A percentile compares a stretch with the other conserved stretches of the same genome.
These are phyloP conservation scores for Auriscalpium orientale DNA, from an alignment of 768 basidiomycete genomes.

Conservation along the genomic window DNA sequence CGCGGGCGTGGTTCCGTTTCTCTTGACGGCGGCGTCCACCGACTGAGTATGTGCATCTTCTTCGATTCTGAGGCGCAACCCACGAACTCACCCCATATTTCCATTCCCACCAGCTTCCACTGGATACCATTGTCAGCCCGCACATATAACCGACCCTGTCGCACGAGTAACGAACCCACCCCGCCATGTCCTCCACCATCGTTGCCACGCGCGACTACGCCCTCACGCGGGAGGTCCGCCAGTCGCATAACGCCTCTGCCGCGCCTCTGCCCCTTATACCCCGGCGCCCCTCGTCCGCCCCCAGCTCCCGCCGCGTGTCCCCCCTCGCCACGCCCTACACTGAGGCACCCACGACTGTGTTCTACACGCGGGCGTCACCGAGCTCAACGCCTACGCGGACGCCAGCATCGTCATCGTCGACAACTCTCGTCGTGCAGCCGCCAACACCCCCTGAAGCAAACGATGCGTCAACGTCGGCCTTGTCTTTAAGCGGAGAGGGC, in stretches of 20 bases:
- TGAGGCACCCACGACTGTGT: not conserved
- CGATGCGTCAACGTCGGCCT: slow-evolving; percentile 1
- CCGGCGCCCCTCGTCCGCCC: slow-evolving; percentile 33
- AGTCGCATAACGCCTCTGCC: slow-evolving; percentile 44
- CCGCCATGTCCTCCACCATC: slow-evolving; percentile 11
- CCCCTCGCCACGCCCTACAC: slow-evolving; percentile 4
- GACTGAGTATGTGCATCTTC: not conserved
- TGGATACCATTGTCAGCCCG: not conserved
- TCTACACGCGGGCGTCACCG: slow-evolving; percentile 7
- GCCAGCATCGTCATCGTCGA: not conserved
- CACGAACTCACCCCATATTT: not conserved
- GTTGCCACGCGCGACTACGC: slow-evolving; percentile 8
- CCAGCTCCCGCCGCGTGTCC: slow-evolving; percentile 15
- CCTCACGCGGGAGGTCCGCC: slow-evolving; percentile 16
- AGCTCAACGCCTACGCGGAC: slow-evolving; percentile 8
- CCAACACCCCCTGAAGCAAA: slow-evolving; percentile 14
- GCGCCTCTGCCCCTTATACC: slow-evolving; percentile 59
- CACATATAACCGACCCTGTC: not conserved
- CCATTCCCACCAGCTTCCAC: not conserved
- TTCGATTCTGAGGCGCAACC: not conserved
- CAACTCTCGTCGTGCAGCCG: slow-evolving; percentile 17
- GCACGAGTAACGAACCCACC: not conserved
- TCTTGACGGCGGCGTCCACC: not conserved
- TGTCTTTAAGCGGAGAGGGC: slow-evolving; percentile 7
- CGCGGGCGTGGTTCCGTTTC: not conserved